These are phyloP conservation scores for Penicillium sp. DNA, from an alignment of 2,329 filamentous ascomycete genomes.

Conservation along the genomic window DNA sequence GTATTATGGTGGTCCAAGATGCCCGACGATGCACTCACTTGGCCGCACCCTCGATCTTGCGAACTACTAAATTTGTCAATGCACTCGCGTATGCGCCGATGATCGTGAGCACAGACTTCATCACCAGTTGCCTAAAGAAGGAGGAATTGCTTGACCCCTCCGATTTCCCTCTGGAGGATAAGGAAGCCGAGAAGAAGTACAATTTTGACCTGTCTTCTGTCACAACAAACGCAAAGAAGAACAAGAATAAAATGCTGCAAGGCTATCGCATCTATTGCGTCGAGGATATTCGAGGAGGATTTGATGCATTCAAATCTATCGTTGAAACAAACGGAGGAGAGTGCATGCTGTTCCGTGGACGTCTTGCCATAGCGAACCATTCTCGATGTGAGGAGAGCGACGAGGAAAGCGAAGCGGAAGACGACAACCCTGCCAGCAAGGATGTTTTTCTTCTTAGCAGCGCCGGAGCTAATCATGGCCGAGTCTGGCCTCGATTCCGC, in stretches of 20 bases:
- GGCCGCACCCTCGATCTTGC: slow-evolving; percentile 79
- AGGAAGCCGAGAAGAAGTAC: slow-evolving; percentile 69
- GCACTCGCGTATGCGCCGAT: slow-evolving; percentile 78
- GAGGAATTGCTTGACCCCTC: slow-evolving; percentile 64
- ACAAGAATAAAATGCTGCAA: slow-evolving; percentile 72
- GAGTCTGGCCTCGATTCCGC: slow-evolving; percentile 76
- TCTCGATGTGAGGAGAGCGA: slow-evolving; percentile 53
- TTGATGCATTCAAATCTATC: slow-evolving; percentile 81
- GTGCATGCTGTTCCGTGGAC: slow-evolving; percentile 73
- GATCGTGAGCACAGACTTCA: slow-evolving; percentile 74
- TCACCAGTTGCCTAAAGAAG: slow-evolving; percentile 72
- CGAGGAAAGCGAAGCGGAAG: slow-evolving; percentile 53
- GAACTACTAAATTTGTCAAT: slow-evolving; percentile 90
- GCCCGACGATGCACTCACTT: slow-evolving; percentile 77
- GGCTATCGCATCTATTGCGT: slow-evolving; percentile 83
- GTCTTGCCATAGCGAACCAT: slow-evolving; percentile 66
- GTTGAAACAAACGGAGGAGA: slow-evolving; percentile 84
- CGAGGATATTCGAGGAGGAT: slow-evolving; percentile 73
- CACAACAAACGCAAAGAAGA: slow-evolving; percentile 68
- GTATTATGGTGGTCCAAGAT: slow-evolving; percentile 77
- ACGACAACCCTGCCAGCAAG: slow-evolving; percentile 61
- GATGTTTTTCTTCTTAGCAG: slow-evolving; percentile 83
- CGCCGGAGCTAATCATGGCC: slow-evolving; percentile 63
- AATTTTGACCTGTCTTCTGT: slow-evolving; percentile 68
- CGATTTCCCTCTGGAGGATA: slow-evolving; percentile 69